Evolutionary conservation across 495 filamentous ascomycete species (phyloP).

Genomic region (Peziza echinospora): DNA sequence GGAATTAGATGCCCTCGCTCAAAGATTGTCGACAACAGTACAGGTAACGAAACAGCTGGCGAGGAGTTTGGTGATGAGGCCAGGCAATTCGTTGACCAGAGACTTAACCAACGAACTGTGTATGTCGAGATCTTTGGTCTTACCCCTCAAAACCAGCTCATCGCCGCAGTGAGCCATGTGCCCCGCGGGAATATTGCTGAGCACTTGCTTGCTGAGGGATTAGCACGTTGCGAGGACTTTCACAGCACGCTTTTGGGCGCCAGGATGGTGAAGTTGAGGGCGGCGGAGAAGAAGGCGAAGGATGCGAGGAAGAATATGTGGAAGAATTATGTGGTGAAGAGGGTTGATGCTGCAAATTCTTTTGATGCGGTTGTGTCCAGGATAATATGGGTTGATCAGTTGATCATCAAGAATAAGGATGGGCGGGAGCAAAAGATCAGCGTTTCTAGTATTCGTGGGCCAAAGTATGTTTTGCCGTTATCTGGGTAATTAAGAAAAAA

Average conservation of each 20-base stretch:
- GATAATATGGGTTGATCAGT: conserved; percentile 68
- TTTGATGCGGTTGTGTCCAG: conserved; percentile 63
- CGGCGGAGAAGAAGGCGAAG: conserved; percentile 73
- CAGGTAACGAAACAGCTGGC: conserved; percentile 56
- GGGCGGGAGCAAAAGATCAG: conserved; percentile 75
- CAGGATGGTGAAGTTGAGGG: conserved; percentile 65
- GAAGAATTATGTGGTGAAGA: conserved; percentile 48
- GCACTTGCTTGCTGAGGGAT: conserved; percentile 63
- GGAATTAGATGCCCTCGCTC: conserved; percentile 74
- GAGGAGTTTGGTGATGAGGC: conserved; percentile 80
- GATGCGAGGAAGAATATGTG: conserved; percentile 50
- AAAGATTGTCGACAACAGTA: no score
- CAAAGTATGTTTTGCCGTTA: conserved; percentile 30
- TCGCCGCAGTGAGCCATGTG: conserved; percentile 63
- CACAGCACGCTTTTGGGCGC: conserved; percentile 73
- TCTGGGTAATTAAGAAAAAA: conserved; percentile 8
- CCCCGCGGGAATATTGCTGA: conserved; percentile 68
- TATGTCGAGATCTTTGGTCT: conserved; percentile 60
- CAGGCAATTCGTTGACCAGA: conserved; percentile 58
- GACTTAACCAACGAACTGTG: conserved; percentile 69
- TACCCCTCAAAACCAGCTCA: conserved; percentile 65
- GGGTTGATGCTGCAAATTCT: conserved; percentile 31
- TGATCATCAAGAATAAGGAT: conserved; percentile 55
- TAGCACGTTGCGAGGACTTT: conserved; percentile 81
- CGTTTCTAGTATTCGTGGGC: conserved; percentile 78